Conservation (phyloP, 768 basidiomycete genomes). For the Cystobasidium ongulense region DNA sequence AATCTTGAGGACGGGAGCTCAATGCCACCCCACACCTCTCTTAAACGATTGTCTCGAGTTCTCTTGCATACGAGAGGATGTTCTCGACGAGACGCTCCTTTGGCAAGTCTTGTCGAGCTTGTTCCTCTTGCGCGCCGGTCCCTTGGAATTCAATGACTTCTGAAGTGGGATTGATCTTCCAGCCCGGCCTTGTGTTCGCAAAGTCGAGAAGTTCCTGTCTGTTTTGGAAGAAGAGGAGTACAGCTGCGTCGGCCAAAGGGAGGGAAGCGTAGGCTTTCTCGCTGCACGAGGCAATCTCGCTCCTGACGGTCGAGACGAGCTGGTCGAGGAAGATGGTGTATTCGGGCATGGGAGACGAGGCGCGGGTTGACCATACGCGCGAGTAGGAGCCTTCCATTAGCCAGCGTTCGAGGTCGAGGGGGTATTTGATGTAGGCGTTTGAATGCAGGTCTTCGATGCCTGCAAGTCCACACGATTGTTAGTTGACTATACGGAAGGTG, state of each 20-base stretch:
- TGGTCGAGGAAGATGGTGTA: conserved; percentile 91
- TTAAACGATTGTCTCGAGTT: conserved; percentile 83
- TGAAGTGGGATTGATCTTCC: conserved; percentile 57
- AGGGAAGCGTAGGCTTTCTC: conserved; percentile 87
- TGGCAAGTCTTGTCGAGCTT: conserved; percentile 75
- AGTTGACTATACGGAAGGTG: background rate
- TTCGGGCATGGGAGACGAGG: conserved; percentile 83
- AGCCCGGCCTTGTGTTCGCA: conserved; percentile 51
- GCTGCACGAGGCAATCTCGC: conserved; percentile 94
- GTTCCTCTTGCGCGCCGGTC: background rate
- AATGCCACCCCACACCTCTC: background rate
- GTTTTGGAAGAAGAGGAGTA: conserved; percentile 79
- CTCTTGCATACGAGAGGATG: conserved; percentile 69
- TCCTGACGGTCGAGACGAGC: conserved; percentile 86
- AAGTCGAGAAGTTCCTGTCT: conserved; percentile 74
- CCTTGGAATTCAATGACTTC: conserved; percentile 60
- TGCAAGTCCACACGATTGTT: background rate
- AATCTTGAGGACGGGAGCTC: background rate
- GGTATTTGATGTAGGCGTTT: conserved; percentile 70
- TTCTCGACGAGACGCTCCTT: conserved; percentile 73
- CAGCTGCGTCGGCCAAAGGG: conserved; percentile 79
- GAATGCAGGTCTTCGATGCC: conserved; percentile 43
- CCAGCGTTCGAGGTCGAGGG: conserved; percentile 88
- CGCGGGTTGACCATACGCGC: conserved; percentile 92
- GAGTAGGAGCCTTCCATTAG: conserved; percentile 98